Evolutionary conservation across 2,329 filamentous ascomycete species (phyloP).

Genomic region (Alternaria postmessia): DNA sequence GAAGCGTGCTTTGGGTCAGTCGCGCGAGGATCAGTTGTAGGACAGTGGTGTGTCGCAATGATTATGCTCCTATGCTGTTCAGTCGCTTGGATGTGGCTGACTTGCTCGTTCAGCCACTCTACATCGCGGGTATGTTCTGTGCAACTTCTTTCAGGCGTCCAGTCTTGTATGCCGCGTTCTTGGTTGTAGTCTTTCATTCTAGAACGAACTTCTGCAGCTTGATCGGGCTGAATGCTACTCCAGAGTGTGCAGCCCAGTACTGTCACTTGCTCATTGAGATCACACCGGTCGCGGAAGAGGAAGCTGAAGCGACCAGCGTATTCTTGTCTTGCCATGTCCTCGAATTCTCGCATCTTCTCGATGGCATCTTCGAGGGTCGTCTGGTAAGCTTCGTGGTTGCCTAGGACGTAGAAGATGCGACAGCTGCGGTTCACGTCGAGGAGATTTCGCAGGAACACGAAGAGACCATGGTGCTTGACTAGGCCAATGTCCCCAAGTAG

Average conservation of each 20-base stretch:
- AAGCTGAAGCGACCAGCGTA: neutral
- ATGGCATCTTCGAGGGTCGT: neutral
- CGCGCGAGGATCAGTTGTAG: slow-evolving; percentile 45
- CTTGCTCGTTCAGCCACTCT: slow-evolving; percentile 54
- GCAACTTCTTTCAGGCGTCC: slow-evolving; percentile 49
- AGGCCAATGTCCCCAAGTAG: neutral
- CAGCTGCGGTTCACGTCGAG: neutral
- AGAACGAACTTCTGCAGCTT: slow-evolving; percentile 8
- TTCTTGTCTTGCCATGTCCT: neutral
- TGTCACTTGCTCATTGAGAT: neutral
- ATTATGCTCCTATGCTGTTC: slow-evolving; percentile 37
- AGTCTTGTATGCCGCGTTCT: slow-evolving; percentile 13
- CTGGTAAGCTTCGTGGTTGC: neutral
- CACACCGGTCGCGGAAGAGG: neutral
- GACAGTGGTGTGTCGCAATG: slow-evolving; percentile 57
- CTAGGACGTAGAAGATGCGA: neutral
- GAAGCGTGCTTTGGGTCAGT: slow-evolving; percentile 47
- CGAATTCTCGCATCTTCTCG: neutral
- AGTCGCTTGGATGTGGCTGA: slow-evolving; percentile 21
- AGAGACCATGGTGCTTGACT: neutral
- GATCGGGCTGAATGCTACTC: neutral
- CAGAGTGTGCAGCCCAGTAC: neutral
- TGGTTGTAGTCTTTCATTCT: neutral
- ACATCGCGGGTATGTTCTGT: slow-evolving; percentile 51
- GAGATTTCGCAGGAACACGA: neutral